These are phyloP conservation scores for Talaromyces trachyspermus DNA, from an alignment of 495 filamentous ascomycete species.

Conservation along the genomic window DNA sequence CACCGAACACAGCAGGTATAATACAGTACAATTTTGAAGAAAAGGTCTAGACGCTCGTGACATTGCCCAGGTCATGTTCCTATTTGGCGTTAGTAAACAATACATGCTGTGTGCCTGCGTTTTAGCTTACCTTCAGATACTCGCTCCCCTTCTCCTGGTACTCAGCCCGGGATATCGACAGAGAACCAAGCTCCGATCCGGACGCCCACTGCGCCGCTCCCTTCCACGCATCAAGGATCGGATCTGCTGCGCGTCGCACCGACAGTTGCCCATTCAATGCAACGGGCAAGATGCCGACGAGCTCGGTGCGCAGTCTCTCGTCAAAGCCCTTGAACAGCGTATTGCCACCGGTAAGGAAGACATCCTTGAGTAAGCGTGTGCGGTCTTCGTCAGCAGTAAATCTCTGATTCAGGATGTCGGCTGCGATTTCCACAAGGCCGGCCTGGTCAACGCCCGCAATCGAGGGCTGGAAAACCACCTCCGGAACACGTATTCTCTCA, in stretches of 20 bases:
- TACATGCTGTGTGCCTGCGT: no score
- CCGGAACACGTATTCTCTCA: slow-evolving; percentile 91
- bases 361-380: slow-evolving; percentile 64
- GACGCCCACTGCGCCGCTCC: slow-evolving; percentile 77
- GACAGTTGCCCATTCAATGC: slow-evolving; percentile 53
- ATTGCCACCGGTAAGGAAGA: slow-evolving; percentile 94
- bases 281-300: slow-evolving; percentile 65
- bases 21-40: no score
- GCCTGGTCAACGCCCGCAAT: slow-evolving; percentile 96
- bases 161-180: slow-evolving; percentile 60
- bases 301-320: slow-evolving; percentile 64
- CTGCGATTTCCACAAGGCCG: slow-evolving; percentile 81
- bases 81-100: no score
- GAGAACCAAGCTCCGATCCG: slow-evolving; percentile 24
- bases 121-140: slow-evolving; percentile 78
- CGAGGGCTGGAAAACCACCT: slow-evolving; percentile 89
- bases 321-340: slow-evolving; percentile 82
- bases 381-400: slow-evolving; percentile 51
- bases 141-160: slow-evolving; percentile 80
- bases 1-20: no score
- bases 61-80: slow-evolving; percentile 2
- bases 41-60: no score
- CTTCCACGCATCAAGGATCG: slow-evolving; percentile 82
- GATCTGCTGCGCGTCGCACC: slow-evolving; percentile 64
- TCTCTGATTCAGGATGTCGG: slow-evolving; percentile 75